Evolutionary conservation across 352 stramenopile genomes (phyloP).

Genomic region (Sclerospora graminicola): DNA sequence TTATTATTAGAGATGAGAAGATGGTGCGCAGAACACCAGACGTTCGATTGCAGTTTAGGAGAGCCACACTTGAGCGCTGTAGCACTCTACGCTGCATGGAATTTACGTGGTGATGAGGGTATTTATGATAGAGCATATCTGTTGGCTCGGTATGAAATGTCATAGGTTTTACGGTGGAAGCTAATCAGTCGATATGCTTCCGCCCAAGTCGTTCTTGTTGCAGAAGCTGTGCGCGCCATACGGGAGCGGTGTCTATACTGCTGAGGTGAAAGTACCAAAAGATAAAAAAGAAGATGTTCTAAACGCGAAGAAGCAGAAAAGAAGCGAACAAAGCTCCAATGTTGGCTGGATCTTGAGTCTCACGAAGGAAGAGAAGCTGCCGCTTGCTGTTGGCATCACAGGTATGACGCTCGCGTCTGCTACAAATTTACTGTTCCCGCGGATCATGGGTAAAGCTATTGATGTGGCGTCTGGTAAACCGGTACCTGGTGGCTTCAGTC

Average conservation of each 20-base stretch:
- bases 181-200: constrained; percentile 28
- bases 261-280: not conserved
- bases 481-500: constrained; percentile 54
- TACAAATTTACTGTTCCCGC: constrained; percentile 85
- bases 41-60: not conserved
- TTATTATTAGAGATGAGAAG: constrained; percentile 4
- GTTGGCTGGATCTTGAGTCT: constrained; percentile 59
- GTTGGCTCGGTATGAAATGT: not conserved
- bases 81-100: constrained; percentile 22
- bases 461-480: constrained; percentile 74
- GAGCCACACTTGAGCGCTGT: constrained; percentile 6
- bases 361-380: constrained; percentile 55
- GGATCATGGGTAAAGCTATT: constrained; percentile 84
- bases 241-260: constrained; percentile 10
- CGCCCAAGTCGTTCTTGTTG: constrained; percentile 60
- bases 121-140: not conserved
- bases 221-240: constrained; percentile 42
- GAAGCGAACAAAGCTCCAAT: constrained; percentile 23
- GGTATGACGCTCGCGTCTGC: constrained; percentile 78
- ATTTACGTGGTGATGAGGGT: not conserved
- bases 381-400: constrained; percentile 52
- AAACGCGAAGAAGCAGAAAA: constrained; percentile 3
- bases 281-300: not conserved
- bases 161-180: not conserved
- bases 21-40: constrained; percentile 6